These are phyloP conservation scores for Trametes cinnabarina DNA, from an alignment of 768 basidiomycete genomes.

Conservation along the genomic window DNA sequence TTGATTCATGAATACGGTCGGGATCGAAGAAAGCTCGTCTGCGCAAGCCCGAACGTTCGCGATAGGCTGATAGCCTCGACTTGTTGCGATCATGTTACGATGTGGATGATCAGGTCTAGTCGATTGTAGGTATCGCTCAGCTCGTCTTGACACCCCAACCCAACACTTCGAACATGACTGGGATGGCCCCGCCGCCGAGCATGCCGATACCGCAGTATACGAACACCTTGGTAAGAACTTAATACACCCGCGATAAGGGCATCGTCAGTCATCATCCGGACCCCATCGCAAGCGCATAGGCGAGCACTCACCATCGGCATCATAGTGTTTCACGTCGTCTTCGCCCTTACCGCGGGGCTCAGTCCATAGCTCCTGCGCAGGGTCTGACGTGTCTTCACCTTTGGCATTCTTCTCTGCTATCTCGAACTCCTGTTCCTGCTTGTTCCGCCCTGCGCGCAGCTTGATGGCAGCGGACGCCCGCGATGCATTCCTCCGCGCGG, in stretches of 20 bases:
- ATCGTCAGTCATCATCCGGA: neutral
- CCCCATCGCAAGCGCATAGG: neutral
- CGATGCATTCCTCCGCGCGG: slow-evolving; percentile 17
- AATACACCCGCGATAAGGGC: neutral
- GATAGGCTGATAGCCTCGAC: too few relatives aligned
- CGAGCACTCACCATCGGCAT: slow-evolving; percentile 72
- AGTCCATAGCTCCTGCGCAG: slow-evolving; percentile 4
- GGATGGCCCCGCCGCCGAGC: slow-evolving; percentile 59
- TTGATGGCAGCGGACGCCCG: slow-evolving; percentile 11
- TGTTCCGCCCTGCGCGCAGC: slow-evolving; percentile 9
- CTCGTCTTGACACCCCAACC: slow-evolving; percentile 57
- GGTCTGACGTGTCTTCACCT: neutral
- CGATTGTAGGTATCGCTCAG: neutral
- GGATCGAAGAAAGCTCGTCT: too few relatives aligned
- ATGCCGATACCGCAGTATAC: slow-evolving; percentile 87
- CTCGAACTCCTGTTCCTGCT: neutral
- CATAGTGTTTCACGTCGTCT: slow-evolving; percentile 64
- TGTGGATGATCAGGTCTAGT: neutral
- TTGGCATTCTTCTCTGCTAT: slow-evolving; percentile 1
- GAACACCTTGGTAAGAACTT: slow-evolving; percentile 86
- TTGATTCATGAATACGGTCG: too few relatives aligned
- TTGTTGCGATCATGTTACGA: neutral
- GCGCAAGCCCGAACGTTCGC: too few relatives aligned
- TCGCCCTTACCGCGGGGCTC: neutral
- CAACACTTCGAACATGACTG: slow-evolving; percentile 63